Percentiles rank a stretch among this genome's conserved stretches.
Evolutionary conservation across 202 grass and related monocot species (phyloP).

Genomic region (Carex sylvatica): DNA sequence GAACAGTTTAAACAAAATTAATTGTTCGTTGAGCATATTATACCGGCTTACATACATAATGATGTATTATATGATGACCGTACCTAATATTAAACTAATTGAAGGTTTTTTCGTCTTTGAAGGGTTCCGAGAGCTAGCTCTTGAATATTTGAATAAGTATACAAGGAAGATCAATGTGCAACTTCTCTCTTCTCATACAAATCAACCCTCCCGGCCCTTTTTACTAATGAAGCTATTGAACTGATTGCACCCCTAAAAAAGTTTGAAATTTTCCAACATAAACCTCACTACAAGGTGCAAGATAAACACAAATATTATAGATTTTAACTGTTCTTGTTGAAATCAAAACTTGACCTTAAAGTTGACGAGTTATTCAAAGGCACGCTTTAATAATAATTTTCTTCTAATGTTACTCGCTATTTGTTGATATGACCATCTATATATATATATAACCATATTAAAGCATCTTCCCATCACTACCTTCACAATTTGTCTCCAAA

Average conservation of each 20-base stretch:
- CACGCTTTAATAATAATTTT: neutral
- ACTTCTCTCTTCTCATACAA: neutral
- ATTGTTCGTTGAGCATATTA: neutral
- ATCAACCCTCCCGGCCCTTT: neutral
- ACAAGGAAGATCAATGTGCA: neutral
- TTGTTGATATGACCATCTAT: neutral
- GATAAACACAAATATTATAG: neutral
- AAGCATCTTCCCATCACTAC: neutral
- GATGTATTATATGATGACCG: neutral
- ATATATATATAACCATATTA: too few species aligned
- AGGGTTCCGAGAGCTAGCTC: neutral
- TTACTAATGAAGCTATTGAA: neutral
- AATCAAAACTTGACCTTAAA: neutral
- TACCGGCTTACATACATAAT: neutral
- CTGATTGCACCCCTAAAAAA: neutral
- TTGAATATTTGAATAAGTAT: slow-evolving; percentile 4
- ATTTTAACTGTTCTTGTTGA: neutral
- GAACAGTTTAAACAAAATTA: neutral
- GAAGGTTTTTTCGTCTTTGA: neutral
- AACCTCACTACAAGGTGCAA: neutral
- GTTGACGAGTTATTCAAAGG: neutral
- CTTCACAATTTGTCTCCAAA: slow-evolving; percentile 15
- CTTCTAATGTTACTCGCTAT: neutral
- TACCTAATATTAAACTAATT: neutral
- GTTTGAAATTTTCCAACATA: neutral